A percentile compares a stretch with the other conserved stretches of the same genome.
phyloP scores from a whole-genome alignment of 768 basidiomycete species.

The Tulasnella sp. region DNA sequence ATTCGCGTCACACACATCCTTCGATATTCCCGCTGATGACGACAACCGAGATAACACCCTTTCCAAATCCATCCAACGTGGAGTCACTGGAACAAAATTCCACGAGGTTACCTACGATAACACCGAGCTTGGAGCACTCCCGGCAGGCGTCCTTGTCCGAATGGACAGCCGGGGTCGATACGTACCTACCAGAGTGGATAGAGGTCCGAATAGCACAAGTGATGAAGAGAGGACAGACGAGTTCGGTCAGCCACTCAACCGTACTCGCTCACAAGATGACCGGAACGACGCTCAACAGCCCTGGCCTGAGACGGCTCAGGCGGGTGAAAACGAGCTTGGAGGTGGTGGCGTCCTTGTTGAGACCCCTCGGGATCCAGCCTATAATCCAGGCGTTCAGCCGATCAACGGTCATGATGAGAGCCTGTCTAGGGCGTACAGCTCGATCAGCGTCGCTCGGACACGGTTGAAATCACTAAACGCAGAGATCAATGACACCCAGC shows the following conservation, averaged over 20 bases:
- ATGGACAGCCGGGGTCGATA: background rate
- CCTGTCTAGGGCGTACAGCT: constrained; percentile 52
- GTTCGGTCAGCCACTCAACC: background rate
- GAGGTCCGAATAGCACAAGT: background rate
- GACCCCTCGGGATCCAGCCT: background rate
- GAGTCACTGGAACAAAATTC: constrained; percentile 56
- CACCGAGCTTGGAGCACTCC: constrained; percentile 43
- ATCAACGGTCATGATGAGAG: constrained; percentile 56
- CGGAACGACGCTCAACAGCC: background rate
- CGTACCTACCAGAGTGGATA: too few species aligned
- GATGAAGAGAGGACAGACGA: background rate
- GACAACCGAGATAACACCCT: constrained; percentile 37
- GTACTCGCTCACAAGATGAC: background rate
- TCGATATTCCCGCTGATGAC: constrained; percentile 16
- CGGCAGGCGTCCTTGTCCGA: constrained; percentile 39
- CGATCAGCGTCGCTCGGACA: constrained; percentile 60
- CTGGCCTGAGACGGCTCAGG: background rate
- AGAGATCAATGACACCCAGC: constrained; percentile 60
- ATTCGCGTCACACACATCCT: constrained; percentile 29
- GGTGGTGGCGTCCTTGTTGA: background rate
- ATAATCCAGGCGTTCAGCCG: constrained; percentile 50
- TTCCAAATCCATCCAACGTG: constrained; percentile 48
- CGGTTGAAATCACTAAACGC: constrained; percentile 59
- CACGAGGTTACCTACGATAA: constrained; percentile 60
- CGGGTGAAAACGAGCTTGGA: background rate